Conservation (phyloP, 495 filamentous ascomycete species). For the Letharia lupina region DNA sequence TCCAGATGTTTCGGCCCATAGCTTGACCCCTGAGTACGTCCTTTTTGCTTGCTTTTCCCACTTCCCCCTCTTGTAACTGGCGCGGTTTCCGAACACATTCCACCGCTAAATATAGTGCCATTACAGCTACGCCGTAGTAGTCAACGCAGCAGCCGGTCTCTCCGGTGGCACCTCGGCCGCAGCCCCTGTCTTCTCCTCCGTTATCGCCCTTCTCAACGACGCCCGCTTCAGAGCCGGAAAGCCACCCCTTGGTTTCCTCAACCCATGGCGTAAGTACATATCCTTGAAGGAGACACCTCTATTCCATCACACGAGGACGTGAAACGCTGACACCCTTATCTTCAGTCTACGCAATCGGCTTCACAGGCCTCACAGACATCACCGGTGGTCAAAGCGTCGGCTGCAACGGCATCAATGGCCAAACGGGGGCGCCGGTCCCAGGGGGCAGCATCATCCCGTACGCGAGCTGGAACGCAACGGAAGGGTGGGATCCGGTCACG, state of each 20-base stretch:
- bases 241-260: constrained; percentile 44
- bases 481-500: constrained; percentile 43
- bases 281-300: neutral
- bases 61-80: neutral
- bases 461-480: constrained; percentile 33
- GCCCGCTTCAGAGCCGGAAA: constrained; percentile 40
- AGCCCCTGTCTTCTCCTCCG: constrained; percentile 39
- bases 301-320: neutral
- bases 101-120: neutral
- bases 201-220: constrained; percentile 45
- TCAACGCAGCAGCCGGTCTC: constrained; percentile 29
- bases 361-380: constrained; percentile 31
- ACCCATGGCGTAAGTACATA: constrained; percentile 33
- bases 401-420: constrained; percentile 29
- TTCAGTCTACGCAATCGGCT: constrained; percentile 32
- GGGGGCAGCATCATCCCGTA: constrained; percentile 29
- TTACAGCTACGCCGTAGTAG: constrained; percentile 27
- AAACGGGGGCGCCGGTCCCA: constrained; percentile 24
- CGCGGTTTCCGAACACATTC: neutral
- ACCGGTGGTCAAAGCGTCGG: constrained; percentile 28
- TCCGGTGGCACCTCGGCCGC: constrained; percentile 47
- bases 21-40: constrained; percentile 35
- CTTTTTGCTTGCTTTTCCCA: neutral
- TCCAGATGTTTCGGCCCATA: constrained; percentile 58
- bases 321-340: neutral